A percentile compares a stretch with the other conserved stretches of the same genome.
These are phyloP conservation scores for Cynanchum wilfordii DNA, from an alignment of 257 asterid genomes.

Conservation along the genomic window DNA sequence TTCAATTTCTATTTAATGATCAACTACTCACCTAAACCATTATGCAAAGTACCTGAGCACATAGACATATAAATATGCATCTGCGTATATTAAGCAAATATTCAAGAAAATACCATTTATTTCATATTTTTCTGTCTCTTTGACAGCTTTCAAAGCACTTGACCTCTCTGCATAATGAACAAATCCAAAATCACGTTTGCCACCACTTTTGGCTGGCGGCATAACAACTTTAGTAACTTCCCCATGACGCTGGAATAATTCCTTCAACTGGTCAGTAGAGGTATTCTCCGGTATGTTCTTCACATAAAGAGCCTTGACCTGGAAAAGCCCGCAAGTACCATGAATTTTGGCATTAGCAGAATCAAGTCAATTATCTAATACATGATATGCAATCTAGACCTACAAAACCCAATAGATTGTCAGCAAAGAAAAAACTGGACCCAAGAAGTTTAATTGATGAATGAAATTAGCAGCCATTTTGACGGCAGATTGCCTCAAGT, in stretches of 20 bases:
- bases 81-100: background rate
- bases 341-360: background rate
- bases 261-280: conserved; percentile 70
- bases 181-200: conserved; percentile 86
- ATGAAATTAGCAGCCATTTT: background rate
- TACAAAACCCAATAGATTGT: background rate
- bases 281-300: conserved; percentile 90
- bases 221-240: conserved; percentile 90
- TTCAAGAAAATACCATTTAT: conserved; percentile 55
- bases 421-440: background rate
- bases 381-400: background rate
- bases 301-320: conserved; percentile 96
- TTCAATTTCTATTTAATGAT: background rate
- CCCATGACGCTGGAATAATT: conserved; percentile 75
- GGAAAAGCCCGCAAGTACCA: conserved; percentile 19
- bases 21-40: background rate
- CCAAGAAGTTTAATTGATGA: background rate
- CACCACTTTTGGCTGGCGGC: conserved; percentile 97
- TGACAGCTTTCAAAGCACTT: conserved; percentile 79
- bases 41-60: background rate
- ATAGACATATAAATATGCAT: background rate
- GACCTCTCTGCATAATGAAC: conserved; percentile 92
- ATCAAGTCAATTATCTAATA: background rate
- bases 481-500: background rate
- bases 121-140: conserved; percentile 77